Evolutionary conservation across 1,284 basidiomycete species (phyloP).

Genomic region (Xanthoconium separans): DNA sequence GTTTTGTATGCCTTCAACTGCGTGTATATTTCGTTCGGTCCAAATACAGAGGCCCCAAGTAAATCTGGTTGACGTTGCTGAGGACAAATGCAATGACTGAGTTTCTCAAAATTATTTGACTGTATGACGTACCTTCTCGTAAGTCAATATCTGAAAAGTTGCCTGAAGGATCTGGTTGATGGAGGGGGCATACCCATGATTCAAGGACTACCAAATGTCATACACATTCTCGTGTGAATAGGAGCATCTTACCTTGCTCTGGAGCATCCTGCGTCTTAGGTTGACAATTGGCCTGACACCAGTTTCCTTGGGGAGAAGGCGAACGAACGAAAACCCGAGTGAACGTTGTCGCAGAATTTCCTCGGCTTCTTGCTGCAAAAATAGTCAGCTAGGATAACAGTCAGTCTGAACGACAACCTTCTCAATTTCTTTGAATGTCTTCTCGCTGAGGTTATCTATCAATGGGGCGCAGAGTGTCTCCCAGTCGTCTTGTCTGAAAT

Average conservation of each 20-base stretch:
- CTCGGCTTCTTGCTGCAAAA: constrained; percentile 55
- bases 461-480: constrained; percentile 78
- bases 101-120: not conserved
- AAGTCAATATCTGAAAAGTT: constrained; percentile 82
- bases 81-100: not conserved
- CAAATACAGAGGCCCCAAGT: constrained; percentile 80
- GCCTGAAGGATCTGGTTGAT: constrained; percentile 87
- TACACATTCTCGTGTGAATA: not conserved
- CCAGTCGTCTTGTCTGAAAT: constrained; percentile 97
- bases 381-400: constrained; percentile 4
- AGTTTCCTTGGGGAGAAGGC: constrained; percentile 91
- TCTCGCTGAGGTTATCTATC: constrained; percentile 64
- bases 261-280: constrained; percentile 60
- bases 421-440: constrained; percentile 64
- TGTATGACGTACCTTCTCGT: constrained; percentile 66
- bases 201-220: constrained; percentile 25
- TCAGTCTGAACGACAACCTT: constrained; percentile 38
- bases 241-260: constrained; percentile 26
- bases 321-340: constrained; percentile 83
- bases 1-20: constrained; percentile 73
- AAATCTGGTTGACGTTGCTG: constrained; percentile 65
- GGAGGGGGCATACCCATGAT: constrained; percentile 44
- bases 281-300: constrained; percentile 97
- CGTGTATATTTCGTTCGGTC: constrained; percentile 79
- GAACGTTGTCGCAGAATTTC: constrained; percentile 66